Percentiles rank a stretch among this genome's conserved stretches.
Conservation (phyloP, 345 rosid species). For the Sisymbrium altissimum region DNA sequence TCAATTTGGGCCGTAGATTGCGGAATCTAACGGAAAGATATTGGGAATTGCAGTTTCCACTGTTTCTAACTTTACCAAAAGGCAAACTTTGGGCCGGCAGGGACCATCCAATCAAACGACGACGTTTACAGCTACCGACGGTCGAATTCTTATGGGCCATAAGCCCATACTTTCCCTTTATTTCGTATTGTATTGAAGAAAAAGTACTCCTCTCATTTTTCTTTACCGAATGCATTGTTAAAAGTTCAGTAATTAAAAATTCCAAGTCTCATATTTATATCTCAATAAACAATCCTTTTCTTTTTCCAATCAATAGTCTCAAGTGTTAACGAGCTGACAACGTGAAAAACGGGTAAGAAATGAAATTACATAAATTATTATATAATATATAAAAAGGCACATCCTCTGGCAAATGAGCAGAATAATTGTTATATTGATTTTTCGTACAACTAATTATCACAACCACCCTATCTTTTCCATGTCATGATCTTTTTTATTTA, state of each 20-base stretch:
- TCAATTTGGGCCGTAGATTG: constrained; percentile 47
- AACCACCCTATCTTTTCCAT: constrained; percentile 8
- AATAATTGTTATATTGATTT: constrained; percentile 18
- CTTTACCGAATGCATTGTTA: no score
- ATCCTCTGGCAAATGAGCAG: not conserved
- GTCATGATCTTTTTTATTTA: not conserved
- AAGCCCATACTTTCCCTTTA: constrained; percentile 13
- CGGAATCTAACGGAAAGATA: constrained; percentile 40
- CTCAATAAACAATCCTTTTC: not conserved
- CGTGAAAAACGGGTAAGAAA: not conserved
- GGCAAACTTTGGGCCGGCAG: not conserved
- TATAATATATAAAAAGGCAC: not conserved
- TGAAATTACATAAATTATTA: not conserved
- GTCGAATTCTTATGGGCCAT: not conserved
- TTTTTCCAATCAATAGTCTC: not conserved
- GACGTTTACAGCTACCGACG: constrained; percentile 27
- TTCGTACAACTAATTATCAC: constrained; percentile 15
- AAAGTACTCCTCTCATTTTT: no score
- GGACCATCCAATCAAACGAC: constrained; percentile 1
- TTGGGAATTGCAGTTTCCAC: constrained; percentile 42
- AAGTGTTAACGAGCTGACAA: not conserved
- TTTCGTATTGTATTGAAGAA: no score
- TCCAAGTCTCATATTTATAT: no score
- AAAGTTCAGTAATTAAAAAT: no score
- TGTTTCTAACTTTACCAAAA: constrained; percentile 21